These are phyloP conservation scores for Elaeagnus macrophylla DNA, from an alignment of 306 rosid genomes.

Conservation along the genomic window DNA sequence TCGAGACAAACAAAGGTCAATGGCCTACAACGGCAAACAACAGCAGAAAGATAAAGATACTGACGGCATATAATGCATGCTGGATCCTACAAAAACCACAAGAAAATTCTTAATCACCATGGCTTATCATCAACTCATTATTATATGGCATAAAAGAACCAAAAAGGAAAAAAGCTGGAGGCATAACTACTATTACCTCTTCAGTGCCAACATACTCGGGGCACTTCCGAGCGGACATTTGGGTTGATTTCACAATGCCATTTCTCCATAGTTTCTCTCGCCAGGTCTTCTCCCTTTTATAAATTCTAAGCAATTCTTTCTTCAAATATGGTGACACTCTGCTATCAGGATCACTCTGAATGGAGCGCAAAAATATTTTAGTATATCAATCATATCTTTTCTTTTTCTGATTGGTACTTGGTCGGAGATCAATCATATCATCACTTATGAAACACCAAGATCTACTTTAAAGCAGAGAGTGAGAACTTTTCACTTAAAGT, in stretches of 20 bases:
- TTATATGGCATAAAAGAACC: slow-evolving; percentile 15
- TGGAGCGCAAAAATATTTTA: slow-evolving; percentile 28
- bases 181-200: slow-evolving; percentile 44
- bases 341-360: slow-evolving; percentile 51
- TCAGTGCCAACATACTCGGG: slow-evolving; percentile 79
- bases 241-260: slow-evolving; percentile 67
- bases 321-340: slow-evolving; percentile 61
- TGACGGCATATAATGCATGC: slow-evolving; percentile 87
- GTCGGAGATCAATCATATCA: too few species aligned
- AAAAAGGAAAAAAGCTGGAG: background rate
- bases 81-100: slow-evolving; percentile 57
- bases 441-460: too few species aligned
- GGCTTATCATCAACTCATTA: background rate
- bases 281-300: slow-evolving; percentile 59
- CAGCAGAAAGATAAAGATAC: slow-evolving; percentile 88
- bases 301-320: slow-evolving; percentile 63
- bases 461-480: too few species aligned
- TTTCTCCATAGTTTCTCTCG: slow-evolving; percentile 89
- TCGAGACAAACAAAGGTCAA: slow-evolving; percentile 80
- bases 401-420: too few species aligned
- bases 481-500: too few species aligned
- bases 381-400: too few species aligned
- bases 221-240: slow-evolving; percentile 55
- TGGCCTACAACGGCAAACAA: slow-evolving; percentile 75
- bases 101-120: slow-evolving; percentile 17